These are phyloP conservation scores for Sisymbrium irio DNA, from an alignment of 345 rosid species.

Conservation along the genomic window DNA sequence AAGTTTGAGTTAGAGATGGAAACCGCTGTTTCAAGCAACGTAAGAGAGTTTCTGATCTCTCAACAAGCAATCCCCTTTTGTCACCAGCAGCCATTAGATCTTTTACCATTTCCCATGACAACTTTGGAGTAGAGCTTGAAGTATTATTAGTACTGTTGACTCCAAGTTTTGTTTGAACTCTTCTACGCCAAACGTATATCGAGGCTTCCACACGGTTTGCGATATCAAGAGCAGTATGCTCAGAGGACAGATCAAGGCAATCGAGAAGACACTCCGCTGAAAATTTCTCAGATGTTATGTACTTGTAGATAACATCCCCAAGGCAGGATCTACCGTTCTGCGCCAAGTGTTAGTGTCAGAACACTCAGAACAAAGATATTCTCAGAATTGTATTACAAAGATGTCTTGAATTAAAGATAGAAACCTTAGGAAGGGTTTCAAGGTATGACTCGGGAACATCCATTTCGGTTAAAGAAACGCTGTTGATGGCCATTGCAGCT, in stretches of 20 bases:
- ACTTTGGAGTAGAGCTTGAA: constrained; percentile 54
- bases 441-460: constrained; percentile 86
- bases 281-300: constrained; percentile 79
- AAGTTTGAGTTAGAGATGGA: constrained; percentile 80
- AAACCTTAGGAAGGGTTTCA: constrained; percentile 88
- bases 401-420: background rate
- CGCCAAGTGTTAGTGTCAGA: background rate
- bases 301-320: constrained; percentile 80
- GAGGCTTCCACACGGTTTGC: constrained; percentile 93
- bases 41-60: constrained; percentile 83
- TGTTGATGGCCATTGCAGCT: constrained; percentile 95
- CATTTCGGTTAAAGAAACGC: constrained; percentile 68
- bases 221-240: constrained; percentile 75
- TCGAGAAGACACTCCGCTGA: constrained; percentile 81
- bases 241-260: constrained; percentile 90
- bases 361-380: background rate
- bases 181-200: constrained; percentile 77
- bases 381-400: background rate
- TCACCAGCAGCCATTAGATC: constrained; percentile 84
- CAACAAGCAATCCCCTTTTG: constrained; percentile 84
- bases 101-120: constrained; percentile 93
- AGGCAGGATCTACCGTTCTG: constrained; percentile 91
- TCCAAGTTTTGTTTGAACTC: constrained; percentile 53
- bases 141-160: constrained; percentile 30
- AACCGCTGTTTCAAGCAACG: constrained; percentile 90